A percentile compares a stretch with the other conserved stretches of the same genome.
phyloP scores from a whole-genome alignment of 2,329 filamentous ascomycete genomes.

The Colletotrichum liriopes region DNA sequence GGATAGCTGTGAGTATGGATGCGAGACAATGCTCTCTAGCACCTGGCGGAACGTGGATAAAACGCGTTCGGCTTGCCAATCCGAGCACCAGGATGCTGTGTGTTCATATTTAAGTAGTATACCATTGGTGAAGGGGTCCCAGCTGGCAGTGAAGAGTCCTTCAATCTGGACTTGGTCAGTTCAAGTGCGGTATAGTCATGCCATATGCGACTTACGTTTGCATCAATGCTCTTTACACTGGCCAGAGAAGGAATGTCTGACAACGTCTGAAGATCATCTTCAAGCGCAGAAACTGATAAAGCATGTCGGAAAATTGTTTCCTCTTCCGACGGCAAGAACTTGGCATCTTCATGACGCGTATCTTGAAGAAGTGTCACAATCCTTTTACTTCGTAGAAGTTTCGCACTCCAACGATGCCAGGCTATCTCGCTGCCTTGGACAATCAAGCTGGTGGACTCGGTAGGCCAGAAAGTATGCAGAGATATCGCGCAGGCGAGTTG shows the following conservation, averaged over 20 bases:
- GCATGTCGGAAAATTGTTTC: neutral
- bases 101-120: constrained; percentile 26
- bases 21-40: constrained; percentile 12
- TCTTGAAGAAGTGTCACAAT: constrained; percentile 1
- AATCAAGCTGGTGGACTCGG: neutral
- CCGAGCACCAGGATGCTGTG: constrained; percentile 1
- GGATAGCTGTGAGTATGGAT: constrained; percentile 17
- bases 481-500: constrained; percentile 22
- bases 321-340: too few relatives aligned
- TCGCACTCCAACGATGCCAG: constrained; percentile 6
- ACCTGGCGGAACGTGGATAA: constrained; percentile 17
- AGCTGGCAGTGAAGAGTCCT: constrained; percentile 19
- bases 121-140: constrained; percentile 15
- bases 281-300: constrained; percentile 2
- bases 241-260: neutral
- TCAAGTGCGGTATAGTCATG: too few relatives aligned
- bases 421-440: neutral
- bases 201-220: neutral
- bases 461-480: constrained; percentile 10
- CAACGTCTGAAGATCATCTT: neutral
- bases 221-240: neutral
- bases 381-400: neutral
- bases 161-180: constrained; percentile 5
- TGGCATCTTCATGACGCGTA: neutral
- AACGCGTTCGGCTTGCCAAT: constrained; percentile 23